Percentiles rank a stretch among this genome's conserved stretches.
Evolutionary conservation across 192 early-diverging fungal genomes (phyloP).

Genomic region (Entomortierella lignicola): DNA sequence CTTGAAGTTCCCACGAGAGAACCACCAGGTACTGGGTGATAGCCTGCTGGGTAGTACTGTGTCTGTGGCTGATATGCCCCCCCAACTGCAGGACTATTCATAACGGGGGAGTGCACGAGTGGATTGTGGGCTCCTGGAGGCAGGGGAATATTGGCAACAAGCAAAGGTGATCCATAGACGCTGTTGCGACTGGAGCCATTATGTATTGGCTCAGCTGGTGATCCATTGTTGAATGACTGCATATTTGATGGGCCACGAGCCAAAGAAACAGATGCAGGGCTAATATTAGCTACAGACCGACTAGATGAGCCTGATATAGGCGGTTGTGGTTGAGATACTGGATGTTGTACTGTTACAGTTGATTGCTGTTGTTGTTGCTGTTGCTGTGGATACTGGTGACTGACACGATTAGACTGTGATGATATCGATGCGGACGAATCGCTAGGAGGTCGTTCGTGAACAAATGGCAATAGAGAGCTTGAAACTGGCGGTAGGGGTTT

Average conservation of each 20-base stretch:
- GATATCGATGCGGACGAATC: not conserved
- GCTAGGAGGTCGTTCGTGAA: not conserved
- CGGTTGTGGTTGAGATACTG: slow-evolving; percentile 4
- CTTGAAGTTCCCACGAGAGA: not conserved
- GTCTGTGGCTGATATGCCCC: slow-evolving; percentile 27
- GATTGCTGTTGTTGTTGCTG: not conserved
- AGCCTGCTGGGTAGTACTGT: slow-evolving; percentile 22
- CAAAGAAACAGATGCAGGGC: slow-evolving; percentile 11
- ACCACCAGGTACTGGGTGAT: not conserved
- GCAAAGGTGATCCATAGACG: slow-evolving; percentile 31
- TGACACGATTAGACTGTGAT: not conserved
- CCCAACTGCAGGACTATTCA: not conserved
- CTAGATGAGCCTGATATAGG: not conserved
- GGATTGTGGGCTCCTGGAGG: slow-evolving; percentile 42
- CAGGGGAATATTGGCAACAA: slow-evolving; percentile 29
- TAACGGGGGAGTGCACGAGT: slow-evolving; percentile 19
- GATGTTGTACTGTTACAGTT: not conserved
- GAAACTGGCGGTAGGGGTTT: slow-evolving; percentile 20
- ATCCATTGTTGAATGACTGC: slow-evolving; percentile 2
- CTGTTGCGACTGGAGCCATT: slow-evolving; percentile 22
- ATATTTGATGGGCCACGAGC: not conserved
- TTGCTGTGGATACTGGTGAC: not conserved
- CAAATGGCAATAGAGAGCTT: not conserved
- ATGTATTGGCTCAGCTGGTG: not conserved
- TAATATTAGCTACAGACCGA: slow-evolving; percentile 20